Conservation (phyloP, 2,329 filamentous ascomycete genomes). For the Plectosphaerella sp. region DNA sequence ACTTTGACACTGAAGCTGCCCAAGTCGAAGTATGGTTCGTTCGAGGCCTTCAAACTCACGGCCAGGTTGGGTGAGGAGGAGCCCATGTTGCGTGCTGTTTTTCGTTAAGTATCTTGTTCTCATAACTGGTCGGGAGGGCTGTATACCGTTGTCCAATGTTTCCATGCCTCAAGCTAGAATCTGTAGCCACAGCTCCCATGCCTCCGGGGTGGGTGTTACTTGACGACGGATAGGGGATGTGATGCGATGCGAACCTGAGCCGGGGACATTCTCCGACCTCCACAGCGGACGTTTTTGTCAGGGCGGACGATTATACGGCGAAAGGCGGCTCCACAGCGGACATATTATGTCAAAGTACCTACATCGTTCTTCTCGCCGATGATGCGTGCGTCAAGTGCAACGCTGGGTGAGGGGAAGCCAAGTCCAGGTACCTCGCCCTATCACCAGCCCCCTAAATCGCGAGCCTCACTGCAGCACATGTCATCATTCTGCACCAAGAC, state of each 20-base stretch:
- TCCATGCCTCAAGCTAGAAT: background rate
- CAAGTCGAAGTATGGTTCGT: slow-evolving; percentile 29
- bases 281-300: background rate
- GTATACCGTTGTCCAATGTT: background rate
- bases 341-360: no score
- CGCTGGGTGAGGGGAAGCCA: no score
- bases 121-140: background rate
- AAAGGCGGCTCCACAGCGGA: no score
- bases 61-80: background rate
- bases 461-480: no score
- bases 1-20: slow-evolving; percentile 41
- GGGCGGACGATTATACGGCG: no score
- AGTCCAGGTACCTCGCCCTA: no score
- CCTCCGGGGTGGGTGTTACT: background rate
- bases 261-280: background rate
- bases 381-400: no score
- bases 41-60: background rate
- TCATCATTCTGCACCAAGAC: no score
- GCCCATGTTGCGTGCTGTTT: slow-evolving; percentile 1
- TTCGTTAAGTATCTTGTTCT: background rate
- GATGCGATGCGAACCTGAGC: background rate
- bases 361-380: no score
- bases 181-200: background rate
- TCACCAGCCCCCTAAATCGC: no score
- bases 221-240: background rate